phyloP scores from a whole-genome alignment of 805 yeast genomes.

The Lipomyces spencermartinsiae region DNA sequence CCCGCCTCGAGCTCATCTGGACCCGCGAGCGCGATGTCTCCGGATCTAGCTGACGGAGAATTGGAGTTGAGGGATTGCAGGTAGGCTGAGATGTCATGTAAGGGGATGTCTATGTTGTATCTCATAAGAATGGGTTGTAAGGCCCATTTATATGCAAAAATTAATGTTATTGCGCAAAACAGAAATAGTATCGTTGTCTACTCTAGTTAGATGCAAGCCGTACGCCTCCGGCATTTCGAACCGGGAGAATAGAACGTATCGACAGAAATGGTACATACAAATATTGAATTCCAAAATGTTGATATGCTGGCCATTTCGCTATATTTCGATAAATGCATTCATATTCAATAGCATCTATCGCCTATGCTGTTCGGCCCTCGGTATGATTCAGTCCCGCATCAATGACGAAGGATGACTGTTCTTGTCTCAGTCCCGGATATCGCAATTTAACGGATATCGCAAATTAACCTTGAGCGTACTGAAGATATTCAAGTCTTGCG shows the following conservation, averaged over 20 bases:
- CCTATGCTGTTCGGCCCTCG: background rate
- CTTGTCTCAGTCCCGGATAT: background rate
- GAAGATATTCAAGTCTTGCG: background rate
- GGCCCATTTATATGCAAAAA: conserved; percentile 35
- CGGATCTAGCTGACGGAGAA: background rate
- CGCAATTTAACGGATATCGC: background rate
- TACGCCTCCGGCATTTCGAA: background rate
- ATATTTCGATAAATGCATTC: background rate
- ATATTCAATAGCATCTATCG: background rate
- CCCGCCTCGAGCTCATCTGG: conserved; percentile 26
- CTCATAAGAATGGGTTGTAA: conserved; percentile 30
- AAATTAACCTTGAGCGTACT: background rate
- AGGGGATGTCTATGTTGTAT: conserved; percentile 32
- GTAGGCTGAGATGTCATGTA: conserved; percentile 28
- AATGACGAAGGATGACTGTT: background rate
- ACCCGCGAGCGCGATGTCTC: conserved; percentile 1
- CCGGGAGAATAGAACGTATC: background rate
- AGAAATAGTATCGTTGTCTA: conserved; percentile 9
- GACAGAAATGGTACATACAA: background rate
- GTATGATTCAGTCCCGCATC: background rate
- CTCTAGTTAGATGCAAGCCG: background rate
- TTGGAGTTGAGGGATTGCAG: conserved; percentile 13
- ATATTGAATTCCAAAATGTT: background rate
- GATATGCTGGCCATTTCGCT: background rate
- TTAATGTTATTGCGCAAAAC: conserved; percentile 15